Conservation (phyloP, 2,329 filamentous ascomycete species). For the Ophiostoma sp. region DNA sequence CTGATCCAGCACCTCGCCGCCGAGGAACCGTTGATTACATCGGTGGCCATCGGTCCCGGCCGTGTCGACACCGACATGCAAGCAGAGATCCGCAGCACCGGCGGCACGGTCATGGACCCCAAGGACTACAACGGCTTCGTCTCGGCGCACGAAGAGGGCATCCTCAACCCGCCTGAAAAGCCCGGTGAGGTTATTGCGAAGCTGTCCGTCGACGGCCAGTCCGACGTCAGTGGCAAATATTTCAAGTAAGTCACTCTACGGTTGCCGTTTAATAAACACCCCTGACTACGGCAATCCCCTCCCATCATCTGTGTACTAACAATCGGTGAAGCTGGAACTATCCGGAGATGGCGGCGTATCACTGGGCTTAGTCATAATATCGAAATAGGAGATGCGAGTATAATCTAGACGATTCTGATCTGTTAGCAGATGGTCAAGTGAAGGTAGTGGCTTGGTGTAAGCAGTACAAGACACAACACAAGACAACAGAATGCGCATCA, state of each 20-base stretch:
- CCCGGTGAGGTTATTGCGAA: conserved; percentile 82
- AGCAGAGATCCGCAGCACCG: conserved; percentile 63
- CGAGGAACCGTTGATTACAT: conserved; percentile 72
- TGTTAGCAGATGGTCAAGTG: conserved; percentile 3
- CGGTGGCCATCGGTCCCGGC: conserved; percentile 69
- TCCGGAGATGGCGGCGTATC: conserved; percentile 45
- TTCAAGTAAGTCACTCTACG: conserved; percentile 49
- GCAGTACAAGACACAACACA: conserved; percentile 29
- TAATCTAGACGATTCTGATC: neutral
- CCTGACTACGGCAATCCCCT: neutral
- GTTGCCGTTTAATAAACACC: neutral
- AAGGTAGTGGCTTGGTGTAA: conserved; percentile 1
- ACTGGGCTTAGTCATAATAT: conserved; percentile 16
- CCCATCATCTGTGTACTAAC: neutral
- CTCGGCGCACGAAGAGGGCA: conserved; percentile 62
- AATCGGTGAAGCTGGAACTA: conserved; percentile 45
- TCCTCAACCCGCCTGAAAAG: conserved; percentile 72
- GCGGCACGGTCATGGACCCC: conserved; percentile 45
- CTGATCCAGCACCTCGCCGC: conserved; percentile 64
- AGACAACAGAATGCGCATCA: conserved; percentile 47
- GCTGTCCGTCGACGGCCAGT: conserved; percentile 60
- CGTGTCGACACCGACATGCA: conserved; percentile 90
- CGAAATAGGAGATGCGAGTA: neutral
- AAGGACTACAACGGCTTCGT: conserved; percentile 63
- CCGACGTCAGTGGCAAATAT: conserved; percentile 68